These are phyloP conservation scores for Cyanidium caldarium DNA, from an alignment of 23 red algal genomes.

Conservation along the genomic window DNA sequence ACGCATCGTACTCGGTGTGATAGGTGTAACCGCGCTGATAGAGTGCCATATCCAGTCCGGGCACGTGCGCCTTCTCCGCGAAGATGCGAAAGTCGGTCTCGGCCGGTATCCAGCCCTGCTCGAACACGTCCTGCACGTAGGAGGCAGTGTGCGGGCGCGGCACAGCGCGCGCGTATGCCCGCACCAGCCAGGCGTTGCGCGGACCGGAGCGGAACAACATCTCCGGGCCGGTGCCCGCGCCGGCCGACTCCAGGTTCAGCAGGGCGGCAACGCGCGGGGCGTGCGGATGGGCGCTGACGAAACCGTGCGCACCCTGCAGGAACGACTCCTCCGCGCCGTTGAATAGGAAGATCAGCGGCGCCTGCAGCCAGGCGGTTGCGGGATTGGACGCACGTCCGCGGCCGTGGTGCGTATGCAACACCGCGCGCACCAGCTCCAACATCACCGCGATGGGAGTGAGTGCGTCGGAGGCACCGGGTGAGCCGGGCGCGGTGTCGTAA, in stretches of 20 bases:
- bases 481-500: slow-evolving; percentile 56
- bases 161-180: slow-evolving; percentile 54
- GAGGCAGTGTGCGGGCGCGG: slow-evolving; percentile 34
- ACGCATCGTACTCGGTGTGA: slow-evolving; percentile 61
- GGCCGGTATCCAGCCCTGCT: slow-evolving; percentile 49
- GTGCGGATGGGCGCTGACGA: slow-evolving; percentile 48
- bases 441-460: slow-evolving; percentile 34
- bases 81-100: slow-evolving; percentile 87
- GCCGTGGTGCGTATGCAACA: background rate
- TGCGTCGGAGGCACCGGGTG: slow-evolving; percentile 58
- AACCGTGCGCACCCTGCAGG: slow-evolving; percentile 66
- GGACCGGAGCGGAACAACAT: slow-evolving; percentile 65
- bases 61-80: slow-evolving; percentile 42
- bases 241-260: slow-evolving; percentile 81
- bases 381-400: no score
- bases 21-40: slow-evolving; percentile 69
- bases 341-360: slow-evolving; percentile 44
- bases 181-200: slow-evolving; percentile 56
- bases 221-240: slow-evolving; percentile 36
- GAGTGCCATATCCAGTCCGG: slow-evolving; percentile 62
- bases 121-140: slow-evolving; percentile 44
- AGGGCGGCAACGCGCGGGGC: slow-evolving; percentile 21
- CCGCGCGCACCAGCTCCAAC: slow-evolving; percentile 35
- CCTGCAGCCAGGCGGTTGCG: background rate
- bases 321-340: slow-evolving; percentile 89